Evolutionary conservation across 2,329 filamentous ascomycete genomes (phyloP), one percentile per base, ranked within the genome.

Genomic region (Trichoderma hamatum): DNA sequence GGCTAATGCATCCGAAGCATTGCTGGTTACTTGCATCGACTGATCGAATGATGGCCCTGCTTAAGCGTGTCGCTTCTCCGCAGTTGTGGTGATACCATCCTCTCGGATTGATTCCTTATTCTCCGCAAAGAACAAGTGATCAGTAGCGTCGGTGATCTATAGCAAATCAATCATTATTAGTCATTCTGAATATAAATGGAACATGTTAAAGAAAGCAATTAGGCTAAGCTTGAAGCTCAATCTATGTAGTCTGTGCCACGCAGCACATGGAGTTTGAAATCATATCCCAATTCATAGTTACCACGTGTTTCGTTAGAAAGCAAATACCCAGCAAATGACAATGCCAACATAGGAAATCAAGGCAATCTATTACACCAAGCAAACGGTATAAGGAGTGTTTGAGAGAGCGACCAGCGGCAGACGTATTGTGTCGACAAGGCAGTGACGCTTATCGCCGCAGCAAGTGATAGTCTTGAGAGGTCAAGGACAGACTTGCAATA

Each of bases 121-220:
- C 66, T 68, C 51, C 66, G 51, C 7, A 30, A 32, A n/a, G 65
- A 54, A 69, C 54, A 55, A 43, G 56, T 46, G 60, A 46, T 60
- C 59, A 70, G 71, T 75, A 73, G 76, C 78, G 82, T 72, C 78
- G 80, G 72, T 75, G 80, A 74, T 83, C 82, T 84, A 78, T 80
- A 78, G 80, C 77, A 79, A 74, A 74, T 70, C 70, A 74, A 76
- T 72, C 75, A 72, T 74, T 75, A 81, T 84, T 81, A 84, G 82
- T 79, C 75, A 69, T 51, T 65, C 30, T 54, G 61, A 7, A 62
- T 67, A 49, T 61, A 62, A 51, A 51, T 49, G 36, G 14, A 19
- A 36, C 46, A 19, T 52, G 34, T 19, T 49, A n/a, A 65, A 71
- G 66, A 67, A 60, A 72, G 66, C 62, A 69, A 70, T 72, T 71